phyloP scores from a whole-genome alignment of 495 filamentous ascomycete genomes.

The Talaromyces borbonicus region DNA sequence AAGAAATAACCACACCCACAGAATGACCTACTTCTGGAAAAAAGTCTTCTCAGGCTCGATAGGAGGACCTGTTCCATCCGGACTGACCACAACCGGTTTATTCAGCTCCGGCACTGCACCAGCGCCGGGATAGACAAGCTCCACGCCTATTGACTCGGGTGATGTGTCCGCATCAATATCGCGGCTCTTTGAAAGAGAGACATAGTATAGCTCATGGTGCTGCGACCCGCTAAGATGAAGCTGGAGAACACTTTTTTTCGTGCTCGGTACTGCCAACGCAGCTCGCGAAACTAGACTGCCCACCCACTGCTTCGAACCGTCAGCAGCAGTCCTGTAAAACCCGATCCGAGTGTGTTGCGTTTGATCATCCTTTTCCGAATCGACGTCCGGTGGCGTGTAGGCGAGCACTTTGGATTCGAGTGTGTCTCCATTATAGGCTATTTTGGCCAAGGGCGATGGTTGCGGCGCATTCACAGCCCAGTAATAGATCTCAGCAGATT shows the following conservation, averaged over 20 bases:
- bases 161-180: constrained; percentile 9
- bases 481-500: constrained; percentile 27
- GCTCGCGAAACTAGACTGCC: constrained; percentile 28
- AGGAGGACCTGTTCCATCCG: constrained; percentile 27
- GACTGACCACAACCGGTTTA: constrained; percentile 29
- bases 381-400: constrained; percentile 22
- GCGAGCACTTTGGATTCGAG: constrained; percentile 24
- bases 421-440: constrained; percentile 28
- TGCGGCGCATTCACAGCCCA: constrained; percentile 27
- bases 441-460: constrained; percentile 30
- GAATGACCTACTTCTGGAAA: constrained; percentile 34
- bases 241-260: constrained; percentile 18
- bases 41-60: constrained; percentile 32
- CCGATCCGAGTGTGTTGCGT: constrained; percentile 25
- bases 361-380: neutral
- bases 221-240: constrained; percentile 25
- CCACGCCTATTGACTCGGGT: constrained; percentile 13
- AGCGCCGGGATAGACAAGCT: constrained; percentile 18
- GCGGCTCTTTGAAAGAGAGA: constrained; percentile 17
- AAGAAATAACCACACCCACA: neutral
- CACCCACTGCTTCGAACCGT: constrained; percentile 28
- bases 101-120: constrained; percentile 33
- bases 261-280: constrained; percentile 12
- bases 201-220: constrained; percentile 26
- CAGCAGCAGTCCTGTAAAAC: constrained; percentile 20